A percentile compares a stretch with the other conserved stretches of the same genome.
phyloP scores from a whole-genome alignment of 345 rosid genomes.

The Acer saccharum region DNA sequence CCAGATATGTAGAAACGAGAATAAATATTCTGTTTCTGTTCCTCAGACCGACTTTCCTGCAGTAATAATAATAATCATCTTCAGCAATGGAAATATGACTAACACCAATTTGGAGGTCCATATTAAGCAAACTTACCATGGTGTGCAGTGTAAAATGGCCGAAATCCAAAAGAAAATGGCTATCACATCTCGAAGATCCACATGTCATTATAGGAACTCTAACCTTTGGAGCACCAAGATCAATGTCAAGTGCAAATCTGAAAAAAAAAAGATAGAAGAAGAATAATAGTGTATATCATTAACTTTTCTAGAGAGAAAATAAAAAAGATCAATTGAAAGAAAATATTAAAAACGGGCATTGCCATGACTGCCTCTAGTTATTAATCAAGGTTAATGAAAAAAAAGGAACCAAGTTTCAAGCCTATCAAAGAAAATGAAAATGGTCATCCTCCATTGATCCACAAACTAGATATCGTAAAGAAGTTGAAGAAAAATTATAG shows the following conservation, averaged over 20 bases:
- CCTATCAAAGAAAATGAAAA: not conserved
- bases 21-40: constrained; percentile 80
- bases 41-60: constrained; percentile 79
- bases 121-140: constrained; percentile 48
- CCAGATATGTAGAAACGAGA: constrained; percentile 91
- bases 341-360: not conserved
- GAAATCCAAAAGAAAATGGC: constrained; percentile 93
- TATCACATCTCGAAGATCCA: constrained; percentile 65
- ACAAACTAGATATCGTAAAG: not conserved
- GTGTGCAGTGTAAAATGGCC: constrained; percentile 94
- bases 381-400: not conserved
- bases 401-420: not conserved
- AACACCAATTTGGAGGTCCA: constrained; percentile 24
- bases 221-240: constrained; percentile 98
- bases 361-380: not conserved
- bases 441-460: not conserved
- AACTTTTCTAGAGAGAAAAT: not conserved
- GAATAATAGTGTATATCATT: not conserved
- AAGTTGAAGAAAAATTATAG: not conserved
- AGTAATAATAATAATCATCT: constrained; percentile 21
- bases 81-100: constrained; percentile 28
- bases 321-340: not conserved
- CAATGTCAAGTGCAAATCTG: constrained; percentile 98
- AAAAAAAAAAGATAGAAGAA: constrained; percentile 20
- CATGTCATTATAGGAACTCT: constrained; percentile 75